phyloP scores from a whole-genome alignment of 1,139 yeast species.

The Lodderomyces margitis region DNA sequence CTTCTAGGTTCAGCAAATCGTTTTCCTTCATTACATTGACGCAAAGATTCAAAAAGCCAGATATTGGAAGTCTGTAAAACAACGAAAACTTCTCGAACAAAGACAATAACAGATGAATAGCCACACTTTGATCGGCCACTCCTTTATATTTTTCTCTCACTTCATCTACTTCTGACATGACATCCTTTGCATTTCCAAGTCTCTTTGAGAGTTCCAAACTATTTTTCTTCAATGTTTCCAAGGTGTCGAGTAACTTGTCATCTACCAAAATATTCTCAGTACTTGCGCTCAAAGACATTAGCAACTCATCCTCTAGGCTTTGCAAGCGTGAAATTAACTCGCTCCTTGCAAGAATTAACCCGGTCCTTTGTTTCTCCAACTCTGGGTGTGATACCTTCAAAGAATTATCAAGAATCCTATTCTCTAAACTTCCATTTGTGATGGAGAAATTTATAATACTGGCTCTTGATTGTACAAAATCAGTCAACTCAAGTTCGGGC shows the following conservation, averaged over 20 bases:
- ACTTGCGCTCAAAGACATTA: conserved; percentile 56
- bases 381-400: conserved; percentile 63
- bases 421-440: conserved; percentile 64
- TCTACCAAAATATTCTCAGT: conserved; percentile 69
- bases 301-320: conserved; percentile 58
- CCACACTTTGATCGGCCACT: conserved; percentile 56
- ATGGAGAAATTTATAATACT: conserved; percentile 68
- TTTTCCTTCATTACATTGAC: conserved; percentile 29
- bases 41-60: conserved; percentile 44
- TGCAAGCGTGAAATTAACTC: conserved; percentile 57
- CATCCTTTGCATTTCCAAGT: conserved; percentile 50
- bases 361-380: conserved; percentile 56
- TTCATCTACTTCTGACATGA: conserved; percentile 53
- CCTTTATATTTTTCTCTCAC: conserved; percentile 47
- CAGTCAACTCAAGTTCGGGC: conserved; percentile 44
- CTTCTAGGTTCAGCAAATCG: conserved; percentile 19
- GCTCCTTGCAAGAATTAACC: conserved; percentile 53
- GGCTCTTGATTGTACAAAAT: conserved; percentile 62
- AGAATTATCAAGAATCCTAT: conserved; percentile 59
- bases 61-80: conserved; percentile 60
- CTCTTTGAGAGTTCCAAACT: conserved; percentile 54
- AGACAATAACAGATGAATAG: conserved; percentile 47
- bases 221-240: conserved; percentile 67
- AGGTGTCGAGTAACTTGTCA: conserved; percentile 53
- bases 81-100: conserved; percentile 40